phyloP scores from a whole-genome alignment of 441 rosid genomes.

The Mallotus japonicus region DNA sequence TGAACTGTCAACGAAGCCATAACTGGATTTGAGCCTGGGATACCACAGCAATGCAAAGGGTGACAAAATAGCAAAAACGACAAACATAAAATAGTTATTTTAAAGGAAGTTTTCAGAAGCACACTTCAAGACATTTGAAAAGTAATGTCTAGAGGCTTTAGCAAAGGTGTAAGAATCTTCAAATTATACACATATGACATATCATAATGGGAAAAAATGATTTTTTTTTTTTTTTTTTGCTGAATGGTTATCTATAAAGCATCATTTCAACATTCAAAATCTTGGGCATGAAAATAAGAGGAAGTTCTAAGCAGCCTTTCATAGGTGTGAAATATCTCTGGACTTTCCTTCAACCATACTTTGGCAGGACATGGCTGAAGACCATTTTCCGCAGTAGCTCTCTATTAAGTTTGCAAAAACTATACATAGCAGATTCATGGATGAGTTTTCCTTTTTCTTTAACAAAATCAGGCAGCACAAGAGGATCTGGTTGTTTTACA shows the following conservation, averaged over 20 bases:
- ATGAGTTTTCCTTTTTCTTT: not conserved
- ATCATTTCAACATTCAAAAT: not conserved
- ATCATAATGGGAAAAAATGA: not conserved
- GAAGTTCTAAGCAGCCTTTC: not conserved
- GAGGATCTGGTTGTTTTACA: not conserved
- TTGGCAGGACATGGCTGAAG: not conserved
- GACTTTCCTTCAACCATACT: not conserved
- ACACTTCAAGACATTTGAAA: not conserved
- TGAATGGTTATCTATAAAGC: not conserved
- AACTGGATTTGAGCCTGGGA: not conserved
- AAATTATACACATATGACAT: not conserved
- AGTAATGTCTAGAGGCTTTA: not conserved
- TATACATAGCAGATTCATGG: not conserved
- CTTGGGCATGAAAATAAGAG: slow-evolving; percentile 1
- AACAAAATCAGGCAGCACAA: not conserved
- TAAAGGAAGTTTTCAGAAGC: not conserved
- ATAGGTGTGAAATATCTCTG: not conserved
- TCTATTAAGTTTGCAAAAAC: not conserved
- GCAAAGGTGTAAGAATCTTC: not conserved
- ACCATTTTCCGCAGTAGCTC: not conserved
- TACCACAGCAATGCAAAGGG: not conserved
- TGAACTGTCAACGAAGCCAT: not conserved
- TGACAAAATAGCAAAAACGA: not conserved
- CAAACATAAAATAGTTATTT: not conserved
- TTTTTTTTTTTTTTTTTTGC: not conserved